Conservation (phyloP, 345 rosid species). For the Populus davidiana region DNA sequence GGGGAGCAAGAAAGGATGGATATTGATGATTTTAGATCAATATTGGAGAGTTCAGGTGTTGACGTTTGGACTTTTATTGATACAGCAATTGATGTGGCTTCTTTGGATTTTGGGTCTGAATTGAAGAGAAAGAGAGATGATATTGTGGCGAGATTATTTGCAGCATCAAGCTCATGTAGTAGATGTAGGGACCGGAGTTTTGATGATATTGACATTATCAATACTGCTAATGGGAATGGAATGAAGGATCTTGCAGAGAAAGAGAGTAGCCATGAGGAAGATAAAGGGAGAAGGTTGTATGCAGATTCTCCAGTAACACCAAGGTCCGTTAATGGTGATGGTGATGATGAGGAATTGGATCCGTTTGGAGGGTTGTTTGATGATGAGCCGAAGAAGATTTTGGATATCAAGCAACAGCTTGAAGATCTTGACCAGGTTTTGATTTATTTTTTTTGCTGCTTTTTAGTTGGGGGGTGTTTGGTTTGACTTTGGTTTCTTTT, state of each 20-base stretch:
- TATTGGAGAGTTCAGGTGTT: slow-evolving; percentile 71
- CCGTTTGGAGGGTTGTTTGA: slow-evolving; percentile 88
- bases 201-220: slow-evolving; percentile 28
- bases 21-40: slow-evolving; percentile 75
- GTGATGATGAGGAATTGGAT: slow-evolving; percentile 40
- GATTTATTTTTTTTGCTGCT: neutral
- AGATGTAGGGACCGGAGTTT: slow-evolving; percentile 64
- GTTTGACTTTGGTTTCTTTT: slow-evolving; percentile 16
- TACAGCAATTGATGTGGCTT: slow-evolving; percentile 75
- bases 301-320: slow-evolving; percentile 51
- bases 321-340: slow-evolving; percentile 29
- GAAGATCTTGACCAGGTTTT: slow-evolving; percentile 91
- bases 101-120: slow-evolving; percentile 62
- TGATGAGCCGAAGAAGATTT: slow-evolving; percentile 79
- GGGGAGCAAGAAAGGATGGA: slow-evolving; percentile 44
- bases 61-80: slow-evolving; percentile 94
- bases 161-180: slow-evolving; percentile 42
- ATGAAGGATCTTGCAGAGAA: slow-evolving; percentile 16
- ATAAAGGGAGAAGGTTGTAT: slow-evolving; percentile 17
- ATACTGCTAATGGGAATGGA: slow-evolving; percentile 23
- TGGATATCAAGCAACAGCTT: slow-evolving; percentile 77
- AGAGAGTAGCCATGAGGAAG: slow-evolving; percentile 31
- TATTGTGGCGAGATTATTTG: slow-evolving; percentile 79
- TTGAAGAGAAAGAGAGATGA: slow-evolving; percentile 68
- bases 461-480: neutral